phyloP scores from a whole-genome alignment of 805 yeast genomes.

The Suhomyces pyralidae region DNA sequence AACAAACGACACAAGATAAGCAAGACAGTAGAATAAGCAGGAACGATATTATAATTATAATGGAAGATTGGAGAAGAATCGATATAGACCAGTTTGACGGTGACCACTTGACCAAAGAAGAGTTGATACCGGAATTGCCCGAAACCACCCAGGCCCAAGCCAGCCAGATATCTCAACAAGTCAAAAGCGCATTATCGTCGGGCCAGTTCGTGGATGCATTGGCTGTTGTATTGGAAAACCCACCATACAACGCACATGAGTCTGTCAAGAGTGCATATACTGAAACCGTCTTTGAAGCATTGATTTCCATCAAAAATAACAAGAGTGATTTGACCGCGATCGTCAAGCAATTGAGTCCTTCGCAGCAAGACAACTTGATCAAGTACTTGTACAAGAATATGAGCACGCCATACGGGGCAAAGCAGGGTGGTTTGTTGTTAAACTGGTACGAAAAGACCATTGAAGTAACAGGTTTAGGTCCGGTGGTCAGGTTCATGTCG shows the following conservation, averaged over 20 bases:
- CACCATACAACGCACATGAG: slow-evolving; percentile 80
- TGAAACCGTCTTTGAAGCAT: slow-evolving; percentile 62
- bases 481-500: slow-evolving; percentile 79
- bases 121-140: slow-evolving; percentile 55
- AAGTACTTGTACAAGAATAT: slow-evolving; percentile 86
- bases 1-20: not conserved
- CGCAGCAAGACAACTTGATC: slow-evolving; percentile 72
- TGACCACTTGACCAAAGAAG: slow-evolving; percentile 65
- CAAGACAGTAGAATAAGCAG: not conserved
- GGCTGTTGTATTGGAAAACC: slow-evolving; percentile 57
- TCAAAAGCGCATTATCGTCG: slow-evolving; percentile 61
- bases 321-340: slow-evolving; percentile 61
- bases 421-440: slow-evolving; percentile 80
- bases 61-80: slow-evolving; percentile 82
- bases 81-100: slow-evolving; percentile 91
- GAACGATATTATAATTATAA: not conserved
- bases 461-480: slow-evolving; percentile 81
- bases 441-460: slow-evolving; percentile 92
- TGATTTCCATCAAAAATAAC: slow-evolving; percentile 51
- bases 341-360: slow-evolving; percentile 55
- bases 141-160: slow-evolving; percentile 48
- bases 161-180: slow-evolving; percentile 50
- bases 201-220: slow-evolving; percentile 75
- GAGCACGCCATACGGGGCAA: slow-evolving; percentile 73
- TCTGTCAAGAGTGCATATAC: slow-evolving; percentile 45